Evolutionary conservation across 768 basidiomycete species (phyloP).

Genomic region (Terana coerulea): DNA sequence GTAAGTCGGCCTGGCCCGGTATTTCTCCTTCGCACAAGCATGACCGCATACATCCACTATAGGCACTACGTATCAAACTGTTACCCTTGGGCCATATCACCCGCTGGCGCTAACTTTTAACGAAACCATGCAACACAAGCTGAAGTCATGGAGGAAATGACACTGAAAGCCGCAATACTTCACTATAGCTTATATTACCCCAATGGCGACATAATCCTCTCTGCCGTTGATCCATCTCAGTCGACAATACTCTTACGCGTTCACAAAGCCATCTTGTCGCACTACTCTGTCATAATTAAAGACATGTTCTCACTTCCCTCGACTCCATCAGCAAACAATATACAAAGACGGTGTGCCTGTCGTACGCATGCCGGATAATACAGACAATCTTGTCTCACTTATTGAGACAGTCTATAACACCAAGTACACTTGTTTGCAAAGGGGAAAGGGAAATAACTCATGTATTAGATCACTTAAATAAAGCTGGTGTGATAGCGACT

Average conservation of each 20-base stretch:
- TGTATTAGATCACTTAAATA: no score
- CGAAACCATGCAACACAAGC: no score
- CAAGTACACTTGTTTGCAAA: no score
- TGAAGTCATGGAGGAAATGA: neutral
- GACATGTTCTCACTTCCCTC: constrained; percentile 15
- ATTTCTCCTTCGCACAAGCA: no score
- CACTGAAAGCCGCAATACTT: neutral
- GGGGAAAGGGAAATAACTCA: no score
- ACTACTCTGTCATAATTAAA: constrained; percentile 12
- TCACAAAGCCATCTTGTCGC: constrained; percentile 14
- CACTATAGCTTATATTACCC: constrained; percentile 8
- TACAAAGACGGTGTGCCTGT: constrained; percentile 11
- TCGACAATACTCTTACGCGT: constrained; percentile 12
- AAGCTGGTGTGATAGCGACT: no score
- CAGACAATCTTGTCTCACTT: constrained; percentile 6
- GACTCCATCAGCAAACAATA: neutral
- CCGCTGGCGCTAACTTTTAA: no score
- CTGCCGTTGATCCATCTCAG: neutral
- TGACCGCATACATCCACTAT: no score
- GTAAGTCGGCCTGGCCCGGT: no score
- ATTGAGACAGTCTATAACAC: no score
- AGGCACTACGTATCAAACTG: no score
- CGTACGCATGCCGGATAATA: constrained; percentile 10
- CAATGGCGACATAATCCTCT: constrained; percentile 23
- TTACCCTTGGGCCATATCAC: no score